Conservation (phyloP, 768 basidiomycete genomes). For the Gelatoporia subvermispora region DNA sequence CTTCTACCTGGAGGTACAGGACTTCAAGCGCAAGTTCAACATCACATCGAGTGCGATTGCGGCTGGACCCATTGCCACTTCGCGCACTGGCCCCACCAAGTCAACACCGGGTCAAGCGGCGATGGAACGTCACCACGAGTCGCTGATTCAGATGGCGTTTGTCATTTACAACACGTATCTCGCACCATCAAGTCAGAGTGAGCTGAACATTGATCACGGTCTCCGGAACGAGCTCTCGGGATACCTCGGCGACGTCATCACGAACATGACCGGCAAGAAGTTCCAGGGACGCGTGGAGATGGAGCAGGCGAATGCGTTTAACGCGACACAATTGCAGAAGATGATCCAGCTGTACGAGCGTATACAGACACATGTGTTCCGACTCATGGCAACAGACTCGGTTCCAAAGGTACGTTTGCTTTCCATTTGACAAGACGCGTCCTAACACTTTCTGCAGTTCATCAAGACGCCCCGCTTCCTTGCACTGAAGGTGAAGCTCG, state of each 20-base stretch:
- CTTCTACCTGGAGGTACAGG: conserved; percentile 96
- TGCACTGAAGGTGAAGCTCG: conserved; percentile 72
- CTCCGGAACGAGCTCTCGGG: conserved; percentile 90
- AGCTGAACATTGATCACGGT: conserved; percentile 97
- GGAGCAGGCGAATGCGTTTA: conserved; percentile 77
- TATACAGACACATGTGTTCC: conserved; percentile 95
- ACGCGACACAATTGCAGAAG: conserved; percentile 91
- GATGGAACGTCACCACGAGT: conserved; percentile 97
- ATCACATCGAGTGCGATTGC: conserved; percentile 91
- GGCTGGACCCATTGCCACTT: conserved; percentile 27
- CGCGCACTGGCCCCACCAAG: conserved; percentile 32
- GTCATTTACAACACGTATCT: conserved; percentile 93
- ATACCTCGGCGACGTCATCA: conserved; percentile 89
- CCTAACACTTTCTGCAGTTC: conserved; percentile 47
- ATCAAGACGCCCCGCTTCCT: conserved; percentile 83
- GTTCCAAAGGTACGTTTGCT: conserved; percentile 76
- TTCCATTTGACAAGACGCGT: background rate
- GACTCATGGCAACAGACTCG: conserved; percentile 97
- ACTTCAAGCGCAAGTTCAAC: conserved; percentile 94
- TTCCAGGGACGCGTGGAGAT: conserved; percentile 80
- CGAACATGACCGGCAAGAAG: conserved; percentile 65
- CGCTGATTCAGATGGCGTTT: conserved; percentile 90
- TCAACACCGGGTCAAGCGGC: conserved; percentile 73
- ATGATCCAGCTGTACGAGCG: conserved; percentile 93
- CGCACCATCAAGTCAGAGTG: conserved; percentile 90